Percentiles rank a stretch among this genome's conserved stretches.
Conservation (phyloP, 2,329 filamentous ascomycete species). For the Microsporum ferrugineum region DNA sequence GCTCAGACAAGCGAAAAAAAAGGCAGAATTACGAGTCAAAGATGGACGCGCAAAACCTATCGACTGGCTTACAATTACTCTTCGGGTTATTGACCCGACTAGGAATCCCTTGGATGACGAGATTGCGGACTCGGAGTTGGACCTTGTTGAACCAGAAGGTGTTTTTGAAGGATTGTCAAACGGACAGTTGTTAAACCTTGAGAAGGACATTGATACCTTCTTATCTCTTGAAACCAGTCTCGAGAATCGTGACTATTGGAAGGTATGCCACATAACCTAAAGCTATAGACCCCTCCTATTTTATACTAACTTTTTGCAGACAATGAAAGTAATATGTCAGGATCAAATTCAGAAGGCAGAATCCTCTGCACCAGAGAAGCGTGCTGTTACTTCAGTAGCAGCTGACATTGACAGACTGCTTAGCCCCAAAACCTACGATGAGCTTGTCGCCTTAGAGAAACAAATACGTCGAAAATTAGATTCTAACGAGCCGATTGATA, state of each 20-base stretch:
- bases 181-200: conserved; percentile 59
- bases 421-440: conserved; percentile 70
- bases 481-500: conserved; percentile 85
- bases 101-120: conserved; percentile 74
- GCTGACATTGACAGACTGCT: conserved; percentile 82
- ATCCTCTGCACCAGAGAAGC: conserved; percentile 51
- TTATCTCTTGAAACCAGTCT: conserved; percentile 65
- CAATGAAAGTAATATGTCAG: conserved; percentile 71
- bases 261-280: conserved; percentile 31
- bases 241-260: conserved; percentile 82
- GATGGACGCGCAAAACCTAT: conserved; percentile 85
- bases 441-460: conserved; percentile 73
- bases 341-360: conserved; percentile 59
- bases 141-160: conserved; percentile 67
- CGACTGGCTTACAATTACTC: conserved; percentile 82
- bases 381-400: conserved; percentile 70
- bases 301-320: conserved; percentile 34
- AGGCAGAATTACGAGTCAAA: conserved; percentile 86
- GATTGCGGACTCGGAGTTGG: conserved; percentile 62
- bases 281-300: not conserved
- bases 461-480: conserved; percentile 79
- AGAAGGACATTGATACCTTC: conserved; percentile 72
- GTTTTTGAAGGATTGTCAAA: conserved; percentile 63
- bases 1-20: conserved; percentile 93
- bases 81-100: conserved; percentile 77